phyloP scores from a whole-genome alignment of 345 rosid species.

The Eucalyptus fibrosa region DNA sequence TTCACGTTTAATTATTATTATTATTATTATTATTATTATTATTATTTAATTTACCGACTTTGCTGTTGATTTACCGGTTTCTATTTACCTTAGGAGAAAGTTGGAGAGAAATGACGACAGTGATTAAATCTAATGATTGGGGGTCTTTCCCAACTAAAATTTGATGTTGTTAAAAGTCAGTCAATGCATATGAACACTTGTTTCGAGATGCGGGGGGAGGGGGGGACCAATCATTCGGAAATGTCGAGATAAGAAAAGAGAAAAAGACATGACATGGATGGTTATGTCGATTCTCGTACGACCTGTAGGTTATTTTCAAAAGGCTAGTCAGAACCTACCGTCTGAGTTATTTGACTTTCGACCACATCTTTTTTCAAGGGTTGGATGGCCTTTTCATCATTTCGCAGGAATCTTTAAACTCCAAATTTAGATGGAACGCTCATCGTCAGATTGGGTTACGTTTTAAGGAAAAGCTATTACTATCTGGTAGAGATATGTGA shows the following conservation, averaged over 20 bases:
- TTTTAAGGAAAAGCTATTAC: neutral
- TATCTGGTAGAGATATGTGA: neutral
- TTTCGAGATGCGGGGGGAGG: neutral
- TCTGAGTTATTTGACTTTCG: neutral
- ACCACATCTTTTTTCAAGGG: neutral
- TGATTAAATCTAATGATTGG: neutral
- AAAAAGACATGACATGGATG: neutral
- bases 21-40: too few species aligned
- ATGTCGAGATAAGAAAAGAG: neutral
- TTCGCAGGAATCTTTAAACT: neutral
- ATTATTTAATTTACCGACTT: neutral
- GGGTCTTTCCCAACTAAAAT: neutral
- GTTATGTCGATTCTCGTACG: neutral
- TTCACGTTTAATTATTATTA: neutral
- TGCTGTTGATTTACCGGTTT: neutral
- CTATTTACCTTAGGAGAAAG: neutral
- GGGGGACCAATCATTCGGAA: neutral
- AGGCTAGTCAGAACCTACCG: neutral
- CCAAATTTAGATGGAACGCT: neutral
- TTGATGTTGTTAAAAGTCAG: neutral
- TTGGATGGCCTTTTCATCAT: neutral
- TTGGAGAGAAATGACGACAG: neutral
- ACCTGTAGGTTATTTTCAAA: neutral
- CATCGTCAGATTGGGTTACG: neutral
- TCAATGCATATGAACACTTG: neutral